Evolutionary conservation across 2,329 filamentous ascomycete genomes (phyloP).

Genomic region (Fusarium globosum): DNA sequence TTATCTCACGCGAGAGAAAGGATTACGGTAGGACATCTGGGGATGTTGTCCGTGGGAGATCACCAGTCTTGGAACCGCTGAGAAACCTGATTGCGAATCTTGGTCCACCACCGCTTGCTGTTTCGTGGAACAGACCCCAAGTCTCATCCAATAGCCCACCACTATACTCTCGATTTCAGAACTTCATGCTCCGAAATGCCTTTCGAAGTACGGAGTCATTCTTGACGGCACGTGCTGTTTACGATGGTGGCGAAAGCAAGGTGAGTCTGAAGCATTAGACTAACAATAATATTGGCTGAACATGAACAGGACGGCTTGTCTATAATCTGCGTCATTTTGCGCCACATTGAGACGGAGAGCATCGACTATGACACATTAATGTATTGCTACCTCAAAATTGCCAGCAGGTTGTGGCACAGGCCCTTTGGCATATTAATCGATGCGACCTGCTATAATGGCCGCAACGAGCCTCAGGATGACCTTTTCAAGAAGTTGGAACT

Average conservation of each 20-base stretch:
- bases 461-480: conserved; percentile 73
- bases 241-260: conserved; percentile 78
- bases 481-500: conserved; percentile 72
- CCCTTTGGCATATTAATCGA: conserved; percentile 76
- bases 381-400: conserved; percentile 77
- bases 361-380: conserved; percentile 74
- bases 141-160: conserved; percentile 73
- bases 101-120: conserved; percentile 73
- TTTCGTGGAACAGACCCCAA: conserved; percentile 75
- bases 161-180: conserved; percentile 75
- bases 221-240: conserved; percentile 72
- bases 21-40: conserved; percentile 66
- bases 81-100: conserved; percentile 73
- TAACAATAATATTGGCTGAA: conserved; percentile 17
- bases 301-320: conserved; percentile 70
- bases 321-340: conserved; percentile 75
- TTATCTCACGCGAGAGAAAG: conserved; percentile 69
- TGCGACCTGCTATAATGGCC: conserved; percentile 76
- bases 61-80: conserved; percentile 69
- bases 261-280: conserved; percentile 47
- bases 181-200: conserved; percentile 78
- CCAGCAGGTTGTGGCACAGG: conserved; percentile 75
- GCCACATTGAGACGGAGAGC: conserved; percentile 73
- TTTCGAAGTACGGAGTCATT: conserved; percentile 73
- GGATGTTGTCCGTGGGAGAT: conserved; percentile 62